phyloP scores from a whole-genome alignment of 495 filamentous ascomycete species.

The Tuber magnatum region DNA sequence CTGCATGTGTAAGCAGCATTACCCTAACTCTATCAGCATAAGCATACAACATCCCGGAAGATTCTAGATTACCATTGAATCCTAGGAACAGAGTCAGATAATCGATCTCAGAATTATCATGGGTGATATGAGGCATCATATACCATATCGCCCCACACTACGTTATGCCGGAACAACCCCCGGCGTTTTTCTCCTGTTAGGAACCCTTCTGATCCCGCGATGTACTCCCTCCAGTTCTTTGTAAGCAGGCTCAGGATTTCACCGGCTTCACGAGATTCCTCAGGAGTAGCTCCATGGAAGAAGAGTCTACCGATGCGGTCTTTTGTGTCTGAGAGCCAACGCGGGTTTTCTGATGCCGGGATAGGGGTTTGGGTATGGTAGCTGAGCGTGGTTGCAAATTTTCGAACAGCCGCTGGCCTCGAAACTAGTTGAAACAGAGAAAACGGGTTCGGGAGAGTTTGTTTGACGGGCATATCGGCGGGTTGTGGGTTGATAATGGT shows the following conservation, averaged over 20 bases:
- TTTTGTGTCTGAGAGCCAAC: slow-evolving; percentile 73
- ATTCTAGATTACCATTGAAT: slow-evolving; percentile 29
- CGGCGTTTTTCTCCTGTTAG: slow-evolving; percentile 58
- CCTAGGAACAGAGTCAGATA: slow-evolving; percentile 10
- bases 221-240: slow-evolving; percentile 67
- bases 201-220: slow-evolving; percentile 76
- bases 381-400: neutral
- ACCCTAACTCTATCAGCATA: neutral
- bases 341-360: slow-evolving; percentile 37
- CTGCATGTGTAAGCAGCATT: neutral
- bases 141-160: slow-evolving; percentile 93
- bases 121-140: neutral
- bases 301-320: slow-evolving; percentile 74
- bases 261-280: slow-evolving; percentile 58
- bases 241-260: slow-evolving; percentile 56
- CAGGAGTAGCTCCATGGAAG: slow-evolving; percentile 60
- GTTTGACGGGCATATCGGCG: neutral
- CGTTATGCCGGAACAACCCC: slow-evolving; percentile 62
- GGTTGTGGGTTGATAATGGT: neutral
- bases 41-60: slow-evolving; percentile 4
- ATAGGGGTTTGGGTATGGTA: neutral
- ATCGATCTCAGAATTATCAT: neutral
- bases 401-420: neutral
- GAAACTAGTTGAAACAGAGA: neutral
- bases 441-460: neutral